Base-by-base conservation (phyloP, 257 asterid genomes). In the Asclepias syriaca region DNA sequence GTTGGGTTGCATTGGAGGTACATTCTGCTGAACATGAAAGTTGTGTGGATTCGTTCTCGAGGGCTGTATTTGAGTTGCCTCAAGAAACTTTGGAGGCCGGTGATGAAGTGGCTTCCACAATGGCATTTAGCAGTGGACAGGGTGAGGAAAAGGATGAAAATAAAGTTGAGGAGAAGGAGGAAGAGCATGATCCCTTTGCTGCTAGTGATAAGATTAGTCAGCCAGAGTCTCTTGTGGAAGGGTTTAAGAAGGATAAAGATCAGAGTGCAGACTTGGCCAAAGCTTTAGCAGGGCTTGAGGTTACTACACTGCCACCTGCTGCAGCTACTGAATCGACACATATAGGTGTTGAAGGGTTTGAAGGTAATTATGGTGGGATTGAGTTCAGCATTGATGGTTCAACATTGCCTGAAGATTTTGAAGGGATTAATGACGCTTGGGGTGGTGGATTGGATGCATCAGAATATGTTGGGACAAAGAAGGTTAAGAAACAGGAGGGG, bases 371-470 rank as follows among this genome's bases (percentile, higher is more conserved):
- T 78, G 99, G 99, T 27, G 99, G 99, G 72, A 88, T 94, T 69
- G 97, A 94, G 88, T 94, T 91, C 79, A 81, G 85, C 49, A 82
- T 74, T 68, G 99, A 91, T 16, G 90, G 92, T 12, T 82, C 98
- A 3, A 91, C 99, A 0, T 75, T 94, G 79, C 88, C 81, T 6
- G 96, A 94, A 71, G 99, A 94, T 81, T 94, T 94, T 73, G 99
- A 94, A 84, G 99, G 99, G 60, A 85, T 88, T 72, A 90, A 83
- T 84, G 91, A 82, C 81, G 97, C 99, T 58, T 94, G 97, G 97
- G 99, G 99, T 77, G 99, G 97, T n/a, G 99, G 99, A 72, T 87
- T 94, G 87, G 99, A 94, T 80, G 99, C 91, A 15, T 91, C 97
- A 0, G 99, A 94, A 75, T 94, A 76, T 74, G 95, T 94, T 46